A percentile compares a stretch with the other conserved stretches of the same genome.
Evolutionary conservation across 1,284 basidiomycete species (phyloP).

Genomic region (Fomitopsis schrenkii): DNA sequence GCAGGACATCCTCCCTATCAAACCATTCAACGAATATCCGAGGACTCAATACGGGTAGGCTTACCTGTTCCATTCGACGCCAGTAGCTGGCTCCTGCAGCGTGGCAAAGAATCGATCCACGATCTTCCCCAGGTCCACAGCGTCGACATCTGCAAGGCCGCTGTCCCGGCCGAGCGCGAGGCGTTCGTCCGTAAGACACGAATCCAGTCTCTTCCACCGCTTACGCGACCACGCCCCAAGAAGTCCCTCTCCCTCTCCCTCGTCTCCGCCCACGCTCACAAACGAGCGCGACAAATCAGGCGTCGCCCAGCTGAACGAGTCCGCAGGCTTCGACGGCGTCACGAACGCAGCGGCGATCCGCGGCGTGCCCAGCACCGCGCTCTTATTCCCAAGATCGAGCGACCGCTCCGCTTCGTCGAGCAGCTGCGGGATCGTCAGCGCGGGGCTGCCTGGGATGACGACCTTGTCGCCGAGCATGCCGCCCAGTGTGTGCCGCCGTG

Average conservation of each 20-base stretch:
- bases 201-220: constrained; percentile 71
- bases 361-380: background rate
- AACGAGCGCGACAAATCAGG: background rate
- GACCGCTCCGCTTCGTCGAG: constrained; percentile 52
- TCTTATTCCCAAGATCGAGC: constrained; percentile 23
- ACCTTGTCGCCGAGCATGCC: constrained; percentile 49
- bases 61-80: constrained; percentile 37
- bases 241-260: background rate
- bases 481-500: constrained; percentile 34
- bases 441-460: constrained; percentile 51
- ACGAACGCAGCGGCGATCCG: background rate
- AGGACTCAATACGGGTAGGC: constrained; percentile 31
- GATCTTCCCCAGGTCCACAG: constrained; percentile 48
- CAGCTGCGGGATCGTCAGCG: constrained; percentile 49
- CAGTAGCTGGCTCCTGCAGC: constrained; percentile 39
- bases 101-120: constrained; percentile 48
- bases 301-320: background rate
- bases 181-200: constrained; percentile 70
- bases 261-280: constrained; percentile 1
- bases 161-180: constrained; percentile 38
- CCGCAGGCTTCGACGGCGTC: background rate
- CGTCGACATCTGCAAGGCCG: constrained; percentile 43
- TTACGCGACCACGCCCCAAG: constrained; percentile 58
- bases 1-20: constrained; percentile 47
- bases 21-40: background rate